phyloP scores from a whole-genome alignment of 192 early-diverging fungal species.

The Coemansia sp. region DNA sequence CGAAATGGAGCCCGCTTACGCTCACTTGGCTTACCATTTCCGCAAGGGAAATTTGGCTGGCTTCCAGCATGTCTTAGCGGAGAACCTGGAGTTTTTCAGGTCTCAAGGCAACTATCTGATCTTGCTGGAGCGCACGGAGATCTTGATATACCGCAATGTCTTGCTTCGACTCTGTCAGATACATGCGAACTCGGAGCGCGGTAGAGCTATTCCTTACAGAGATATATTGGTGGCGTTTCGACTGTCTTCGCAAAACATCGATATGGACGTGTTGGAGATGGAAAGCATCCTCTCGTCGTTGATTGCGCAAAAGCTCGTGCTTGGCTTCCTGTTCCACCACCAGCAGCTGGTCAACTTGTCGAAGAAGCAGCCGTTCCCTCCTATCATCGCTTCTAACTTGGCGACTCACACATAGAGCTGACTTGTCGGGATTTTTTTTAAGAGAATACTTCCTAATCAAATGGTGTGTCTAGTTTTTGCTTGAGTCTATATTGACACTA shows the following conservation, averaged over 20 bases:
- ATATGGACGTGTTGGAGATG: constrained; percentile 46
- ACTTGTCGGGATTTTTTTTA: not conserved
- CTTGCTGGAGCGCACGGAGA: constrained; percentile 44
- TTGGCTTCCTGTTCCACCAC: constrained; percentile 48
- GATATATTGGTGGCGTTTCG: constrained; percentile 32
- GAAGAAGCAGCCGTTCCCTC: constrained; percentile 33
- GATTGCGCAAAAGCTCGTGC: constrained; percentile 39
- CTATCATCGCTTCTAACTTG: constrained; percentile 11
- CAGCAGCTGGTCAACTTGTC: constrained; percentile 39
- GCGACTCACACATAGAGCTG: not conserved
- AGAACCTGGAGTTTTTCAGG: constrained; percentile 46
- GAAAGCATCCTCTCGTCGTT: constrained; percentile 46
- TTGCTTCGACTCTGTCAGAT: constrained; percentile 11
- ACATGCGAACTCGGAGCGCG: not conserved
- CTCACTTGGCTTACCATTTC: constrained; percentile 22
- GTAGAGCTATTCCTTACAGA: constrained; percentile 22
- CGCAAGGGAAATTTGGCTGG: constrained; percentile 37
- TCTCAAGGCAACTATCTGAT: constrained; percentile 47
- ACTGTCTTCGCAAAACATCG: constrained; percentile 22
- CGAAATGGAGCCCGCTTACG: constrained; percentile 43
- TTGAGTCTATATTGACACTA: too few relatives aligned
- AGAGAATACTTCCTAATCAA: too few relatives aligned
- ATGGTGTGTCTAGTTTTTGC: too few relatives aligned
- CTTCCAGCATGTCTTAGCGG: constrained; percentile 29
- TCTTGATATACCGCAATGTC: constrained; percentile 40